phyloP scores from a whole-genome alignment of 345 rosid genomes.

The Gossypium bickii region DNA sequence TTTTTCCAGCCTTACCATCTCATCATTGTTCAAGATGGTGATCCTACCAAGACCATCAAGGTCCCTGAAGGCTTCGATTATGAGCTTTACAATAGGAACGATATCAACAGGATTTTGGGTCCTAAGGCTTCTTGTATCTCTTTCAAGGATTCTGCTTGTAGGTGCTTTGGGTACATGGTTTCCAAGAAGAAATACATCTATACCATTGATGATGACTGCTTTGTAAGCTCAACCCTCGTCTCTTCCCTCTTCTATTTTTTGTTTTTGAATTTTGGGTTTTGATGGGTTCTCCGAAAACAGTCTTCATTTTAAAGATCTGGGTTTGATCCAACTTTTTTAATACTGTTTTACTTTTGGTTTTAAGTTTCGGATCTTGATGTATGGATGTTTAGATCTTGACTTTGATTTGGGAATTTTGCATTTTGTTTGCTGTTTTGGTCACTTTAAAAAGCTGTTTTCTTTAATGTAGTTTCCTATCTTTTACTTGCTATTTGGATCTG shows the following conservation, averaged over 20 bases:
- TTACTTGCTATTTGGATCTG: slow-evolving; percentile 16
- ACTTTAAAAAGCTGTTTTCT: neutral
- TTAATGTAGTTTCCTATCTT: slow-evolving; percentile 3
- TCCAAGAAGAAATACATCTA: slow-evolving; percentile 83
- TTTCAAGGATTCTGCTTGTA: slow-evolving; percentile 65
- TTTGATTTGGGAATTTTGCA: slow-evolving; percentile 7
- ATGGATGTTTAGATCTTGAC: slow-evolving; percentile 8
- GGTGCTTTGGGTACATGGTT: slow-evolving; percentile 77
- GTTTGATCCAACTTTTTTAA: neutral
- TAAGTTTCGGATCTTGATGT: slow-evolving; percentile 2
- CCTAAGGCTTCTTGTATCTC: slow-evolving; percentile 80
- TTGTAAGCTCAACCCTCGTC: slow-evolving; percentile 42
- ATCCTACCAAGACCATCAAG: slow-evolving; percentile 55
- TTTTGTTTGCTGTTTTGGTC: neutral
- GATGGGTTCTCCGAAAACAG: no score
- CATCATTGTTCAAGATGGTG: slow-evolving; percentile 87
- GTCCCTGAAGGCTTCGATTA: slow-evolving; percentile 80
- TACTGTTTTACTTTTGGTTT: neutral
- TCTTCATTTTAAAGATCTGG: slow-evolving; percentile 15
- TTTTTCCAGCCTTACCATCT: slow-evolving; percentile 71
- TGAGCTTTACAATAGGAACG: slow-evolving; percentile 78
- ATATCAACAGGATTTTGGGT: slow-evolving; percentile 71
- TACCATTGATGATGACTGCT: slow-evolving; percentile 92
- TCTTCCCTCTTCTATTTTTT: neutral
- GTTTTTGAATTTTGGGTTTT: neutral